A percentile compares a stretch with the other conserved stretches of the same genome.
Evolutionary conservation across 108 stramenopile genomes (phyloP).

Genomic region (Cyclotella atomus): DNA sequence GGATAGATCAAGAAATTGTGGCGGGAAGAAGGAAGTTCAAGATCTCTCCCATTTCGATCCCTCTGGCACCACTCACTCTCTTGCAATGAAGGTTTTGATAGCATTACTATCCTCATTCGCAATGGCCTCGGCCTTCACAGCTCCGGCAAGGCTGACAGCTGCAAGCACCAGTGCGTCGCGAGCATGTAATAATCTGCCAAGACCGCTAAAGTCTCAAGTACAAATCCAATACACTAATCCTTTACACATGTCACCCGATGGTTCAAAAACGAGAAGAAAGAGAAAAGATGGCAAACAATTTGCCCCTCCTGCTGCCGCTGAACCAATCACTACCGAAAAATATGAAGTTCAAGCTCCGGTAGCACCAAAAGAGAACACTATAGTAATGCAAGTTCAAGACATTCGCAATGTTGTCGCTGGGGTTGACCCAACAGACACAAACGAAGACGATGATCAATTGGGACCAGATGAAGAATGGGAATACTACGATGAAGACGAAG

Average conservation of each 20-base stretch:
- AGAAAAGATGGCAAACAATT: slow-evolving; percentile 54
- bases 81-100: slow-evolving; percentile 1
- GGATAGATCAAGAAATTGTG: too few species aligned
- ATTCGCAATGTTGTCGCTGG: slow-evolving; percentile 64
- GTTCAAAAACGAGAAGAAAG: slow-evolving; percentile 48
- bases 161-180: neutral
- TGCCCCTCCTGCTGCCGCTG: neutral
- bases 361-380: slow-evolving; percentile 48
- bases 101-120: slow-evolving; percentile 1
- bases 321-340: neutral
- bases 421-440: slow-evolving; percentile 8
- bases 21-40: too few species aligned
- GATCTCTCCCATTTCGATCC: too few species aligned
- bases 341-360: neutral
- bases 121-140: slow-evolving; percentile 29
- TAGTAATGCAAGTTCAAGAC: slow-evolving; percentile 63
- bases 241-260: neutral
- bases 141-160: neutral
- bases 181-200: neutral
- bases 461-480: slow-evolving; percentile 50
- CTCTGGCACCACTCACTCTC: too few species aligned
- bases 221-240: neutral
- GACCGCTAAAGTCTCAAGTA: neutral
- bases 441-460: slow-evolving; percentile 26
- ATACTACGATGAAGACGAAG: slow-evolving; percentile 57